A percentile compares a stretch with the other conserved stretches of the same genome.
These are phyloP conservation scores for Cadophora luteo-olivacea DNA, from an alignment of 2,329 filamentous ascomycete genomes.

Conservation along the genomic window DNA sequence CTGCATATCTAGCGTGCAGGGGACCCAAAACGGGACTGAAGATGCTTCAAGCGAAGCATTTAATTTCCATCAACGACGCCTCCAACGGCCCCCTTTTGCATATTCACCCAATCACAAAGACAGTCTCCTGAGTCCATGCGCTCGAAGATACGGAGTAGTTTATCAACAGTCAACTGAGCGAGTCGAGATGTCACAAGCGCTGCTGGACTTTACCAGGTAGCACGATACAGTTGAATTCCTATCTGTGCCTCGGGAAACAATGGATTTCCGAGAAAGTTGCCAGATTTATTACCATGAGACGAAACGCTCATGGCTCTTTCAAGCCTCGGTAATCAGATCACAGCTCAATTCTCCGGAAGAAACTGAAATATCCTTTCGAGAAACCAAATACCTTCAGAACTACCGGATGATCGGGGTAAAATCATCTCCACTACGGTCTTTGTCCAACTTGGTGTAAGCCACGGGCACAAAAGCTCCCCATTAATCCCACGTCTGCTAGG, in stretches of 20 bases:
- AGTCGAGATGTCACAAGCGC: background rate
- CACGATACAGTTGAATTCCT: background rate
- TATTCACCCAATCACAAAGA: background rate
- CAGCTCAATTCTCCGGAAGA: slow-evolving; percentile 1
- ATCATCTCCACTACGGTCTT: background rate
- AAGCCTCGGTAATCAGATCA: background rate
- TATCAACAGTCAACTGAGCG: background rate
- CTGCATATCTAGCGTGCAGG: slow-evolving; percentile 6
- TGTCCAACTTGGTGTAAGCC: background rate
- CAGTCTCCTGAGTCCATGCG: background rate
- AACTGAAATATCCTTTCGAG: background rate
- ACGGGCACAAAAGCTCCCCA: background rate
- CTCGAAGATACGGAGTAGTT: background rate
- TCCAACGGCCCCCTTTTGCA: background rate
- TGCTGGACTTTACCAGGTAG: background rate
- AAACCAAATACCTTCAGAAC: background rate
- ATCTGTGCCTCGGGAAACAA: background rate
- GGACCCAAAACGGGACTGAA: background rate
- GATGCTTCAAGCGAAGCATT: background rate
- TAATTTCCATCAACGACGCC: slow-evolving; percentile 8
- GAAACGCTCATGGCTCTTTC: background rate
- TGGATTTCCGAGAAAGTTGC: background rate
- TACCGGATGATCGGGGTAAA: background rate
- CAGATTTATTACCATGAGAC: background rate
- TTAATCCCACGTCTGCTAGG: background rate